Evolutionary conservation across 805 yeast genomes (phyloP), one percentile per base, ranked within the genome.

Genomic region (Candida coquimbonensis): DNA sequence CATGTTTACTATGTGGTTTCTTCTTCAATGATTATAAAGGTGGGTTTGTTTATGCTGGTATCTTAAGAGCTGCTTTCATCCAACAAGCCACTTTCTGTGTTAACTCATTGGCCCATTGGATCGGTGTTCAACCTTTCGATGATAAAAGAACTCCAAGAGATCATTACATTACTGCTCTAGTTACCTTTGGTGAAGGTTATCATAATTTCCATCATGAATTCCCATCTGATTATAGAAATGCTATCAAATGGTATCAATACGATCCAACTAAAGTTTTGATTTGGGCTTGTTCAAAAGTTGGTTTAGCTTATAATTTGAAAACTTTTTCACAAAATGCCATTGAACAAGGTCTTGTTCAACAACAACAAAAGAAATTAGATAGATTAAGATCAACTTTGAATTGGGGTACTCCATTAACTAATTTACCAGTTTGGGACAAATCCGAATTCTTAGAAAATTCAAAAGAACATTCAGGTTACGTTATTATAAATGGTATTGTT

Each of bases 121-220:
- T 85, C 56, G 95, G 95, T 67, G 74, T 69, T 46, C 95, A 86
- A 66, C 93, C 95, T 40, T 86, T 85, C 53, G 95, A 85, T 63
- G 91, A 86, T 63, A 78, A 85, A 68, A 80, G 90, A 76, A 83
- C 91, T 32, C 93, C 93, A 55, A 76, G 93, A 68, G 91, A 86
- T 66, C 89, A 84, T 65, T 77, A 80, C 61, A 59, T 86, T 51
- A 84, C 93, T 42, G 93, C 93, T 5, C 68, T 85, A 49, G 88
- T 84, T 48, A 86, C 95, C 0, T 84, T 85, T 59, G 95, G 95
- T 66, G 95, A 86, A 68, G 95, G 95, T 52, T 84, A 85, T 73
- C 93, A 86, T 61, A 86, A 86, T 68, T 86, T 85, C 80, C 95
- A 86, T 66, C 95, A 86, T 64, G 95, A 85, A 71, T 86, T 85